phyloP scores from a whole-genome alignment of 306 rosid species.

The Prunus davidiana region DNA sequence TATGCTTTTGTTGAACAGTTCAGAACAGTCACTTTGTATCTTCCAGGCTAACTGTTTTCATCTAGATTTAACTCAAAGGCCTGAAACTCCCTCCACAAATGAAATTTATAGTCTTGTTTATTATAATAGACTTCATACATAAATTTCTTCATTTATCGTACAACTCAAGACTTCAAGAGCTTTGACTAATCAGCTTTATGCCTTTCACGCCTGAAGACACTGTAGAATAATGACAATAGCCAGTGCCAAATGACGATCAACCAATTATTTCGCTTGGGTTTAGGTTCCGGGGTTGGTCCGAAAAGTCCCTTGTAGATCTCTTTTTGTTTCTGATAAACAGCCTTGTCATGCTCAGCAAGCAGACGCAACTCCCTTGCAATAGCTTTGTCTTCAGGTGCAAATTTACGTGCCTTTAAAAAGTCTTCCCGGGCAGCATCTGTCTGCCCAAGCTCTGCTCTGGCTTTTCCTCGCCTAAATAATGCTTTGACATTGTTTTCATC shows the following conservation, averaged over 20 bases:
- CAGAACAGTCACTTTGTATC: not conserved
- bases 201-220: conserved; percentile 45
- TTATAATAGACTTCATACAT: not conserved
- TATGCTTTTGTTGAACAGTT: not conserved
- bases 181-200: conserved; percentile 48
- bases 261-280: conserved; percentile 50
- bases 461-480: conserved; percentile 83
- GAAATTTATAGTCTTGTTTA: not conserved
- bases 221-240: conserved; percentile 54
- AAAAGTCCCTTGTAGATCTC: conserved; percentile 91
- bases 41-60: not conserved
- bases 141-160: not conserved
- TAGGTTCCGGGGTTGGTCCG: conserved; percentile 71
- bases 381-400: conserved; percentile 74
- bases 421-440: conserved; percentile 84
- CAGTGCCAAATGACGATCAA: conserved; percentile 58
- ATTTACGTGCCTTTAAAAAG: conserved; percentile 59
- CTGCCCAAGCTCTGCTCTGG: conserved; percentile 89
- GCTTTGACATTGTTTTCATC: conserved; percentile 87
- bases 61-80: not conserved
- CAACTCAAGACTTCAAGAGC: conserved; percentile 15
- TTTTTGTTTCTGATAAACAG: conserved; percentile 84
- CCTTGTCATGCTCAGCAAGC: conserved; percentile 80
- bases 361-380: conserved; percentile 67
- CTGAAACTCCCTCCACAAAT: not conserved